phyloP scores from a whole-genome alignment of 176 grass and related monocot species.

The Zea luxurians region DNA sequence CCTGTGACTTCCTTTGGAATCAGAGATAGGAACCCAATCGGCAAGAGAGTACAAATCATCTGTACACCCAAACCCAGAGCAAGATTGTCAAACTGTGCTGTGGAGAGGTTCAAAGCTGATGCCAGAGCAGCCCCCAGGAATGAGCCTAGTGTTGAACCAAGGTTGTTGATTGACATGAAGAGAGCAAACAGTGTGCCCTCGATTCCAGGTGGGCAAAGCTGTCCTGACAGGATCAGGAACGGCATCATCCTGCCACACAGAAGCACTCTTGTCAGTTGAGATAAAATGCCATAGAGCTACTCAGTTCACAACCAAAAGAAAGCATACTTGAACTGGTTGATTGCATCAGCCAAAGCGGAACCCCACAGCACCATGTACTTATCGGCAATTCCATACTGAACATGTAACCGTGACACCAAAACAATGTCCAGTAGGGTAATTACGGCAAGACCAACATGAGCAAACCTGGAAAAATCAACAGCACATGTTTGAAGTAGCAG shows the following conservation, averaged over 20 bases:
- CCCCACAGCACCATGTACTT: constrained; percentile 78
- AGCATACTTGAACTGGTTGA: constrained; percentile 81
- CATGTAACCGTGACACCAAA: constrained; percentile 58
- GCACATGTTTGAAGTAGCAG: constrained; percentile 26
- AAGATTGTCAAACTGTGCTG: constrained; percentile 62
- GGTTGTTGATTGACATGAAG: constrained; percentile 84
- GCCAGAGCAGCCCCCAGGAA: constrained; percentile 69
- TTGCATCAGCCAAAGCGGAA: constrained; percentile 70
- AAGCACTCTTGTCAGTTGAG: constrained; percentile 37
- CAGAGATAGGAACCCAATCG: constrained; percentile 60
- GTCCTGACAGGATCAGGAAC: constrained; percentile 71
- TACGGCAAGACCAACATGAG: constrained; percentile 68
- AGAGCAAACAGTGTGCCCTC: constrained; percentile 76
- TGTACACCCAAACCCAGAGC: constrained; percentile 46
- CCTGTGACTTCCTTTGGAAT: constrained; percentile 72
- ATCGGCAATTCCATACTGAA: constrained; percentile 61
- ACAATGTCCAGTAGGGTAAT: constrained; percentile 57
- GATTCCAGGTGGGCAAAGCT: constrained; percentile 80
- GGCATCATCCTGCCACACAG: constrained; percentile 69
- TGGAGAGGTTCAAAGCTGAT: constrained; percentile 56
- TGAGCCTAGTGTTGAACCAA: constrained; percentile 64
- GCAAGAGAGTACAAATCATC: constrained; percentile 54
- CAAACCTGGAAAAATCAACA: constrained; percentile 57
- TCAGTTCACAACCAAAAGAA: constrained; percentile 28
- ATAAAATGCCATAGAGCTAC: not conserved